phyloP scores from a whole-genome alignment of 2,329 filamentous ascomycete genomes.

The Scolecobasidium constrictum region DNA sequence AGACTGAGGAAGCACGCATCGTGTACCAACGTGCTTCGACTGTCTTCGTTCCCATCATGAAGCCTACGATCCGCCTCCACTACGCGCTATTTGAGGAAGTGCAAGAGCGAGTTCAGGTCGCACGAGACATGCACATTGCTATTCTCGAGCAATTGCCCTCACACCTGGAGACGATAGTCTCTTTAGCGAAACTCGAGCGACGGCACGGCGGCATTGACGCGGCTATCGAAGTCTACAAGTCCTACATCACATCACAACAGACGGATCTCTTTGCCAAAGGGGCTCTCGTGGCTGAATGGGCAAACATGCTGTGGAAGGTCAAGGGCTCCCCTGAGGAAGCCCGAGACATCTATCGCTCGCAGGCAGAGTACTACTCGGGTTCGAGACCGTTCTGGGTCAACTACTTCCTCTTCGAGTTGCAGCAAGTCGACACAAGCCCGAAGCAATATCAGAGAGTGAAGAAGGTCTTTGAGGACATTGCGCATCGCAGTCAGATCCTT shows the following conservation, averaged over 20 bases:
- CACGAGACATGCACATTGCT: conserved; percentile 73
- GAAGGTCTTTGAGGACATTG: conserved; percentile 65
- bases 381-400: conserved; percentile 83
- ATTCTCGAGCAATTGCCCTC: conserved; percentile 68
- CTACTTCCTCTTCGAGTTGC: conserved; percentile 78
- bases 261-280: conserved; percentile 75
- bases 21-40: conserved; percentile 83
- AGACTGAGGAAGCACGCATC: conserved; percentile 81
- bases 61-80: conserved; percentile 73
- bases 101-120: conserved; percentile 62
- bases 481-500: conserved; percentile 60
- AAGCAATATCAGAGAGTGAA: conserved; percentile 66
- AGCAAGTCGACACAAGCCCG: conserved; percentile 54
- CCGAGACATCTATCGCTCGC: conserved; percentile 70
- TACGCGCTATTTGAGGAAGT: conserved; percentile 95
- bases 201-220: conserved; percentile 75
- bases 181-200: conserved; percentile 75
- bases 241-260: conserved; percentile 62
- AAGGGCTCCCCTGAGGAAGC: conserved; percentile 74
- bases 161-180: conserved; percentile 78
- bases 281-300: conserved; percentile 80
- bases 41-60: conserved; percentile 76
- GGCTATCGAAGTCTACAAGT: conserved; percentile 72
- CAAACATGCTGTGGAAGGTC: conserved; percentile 73
- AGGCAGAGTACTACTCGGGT: conserved; percentile 73